These are phyloP conservation scores for Cordyceps cateniannulata DNA, from an alignment of 2,329 filamentous ascomycete species.

Conservation along the genomic window DNA sequence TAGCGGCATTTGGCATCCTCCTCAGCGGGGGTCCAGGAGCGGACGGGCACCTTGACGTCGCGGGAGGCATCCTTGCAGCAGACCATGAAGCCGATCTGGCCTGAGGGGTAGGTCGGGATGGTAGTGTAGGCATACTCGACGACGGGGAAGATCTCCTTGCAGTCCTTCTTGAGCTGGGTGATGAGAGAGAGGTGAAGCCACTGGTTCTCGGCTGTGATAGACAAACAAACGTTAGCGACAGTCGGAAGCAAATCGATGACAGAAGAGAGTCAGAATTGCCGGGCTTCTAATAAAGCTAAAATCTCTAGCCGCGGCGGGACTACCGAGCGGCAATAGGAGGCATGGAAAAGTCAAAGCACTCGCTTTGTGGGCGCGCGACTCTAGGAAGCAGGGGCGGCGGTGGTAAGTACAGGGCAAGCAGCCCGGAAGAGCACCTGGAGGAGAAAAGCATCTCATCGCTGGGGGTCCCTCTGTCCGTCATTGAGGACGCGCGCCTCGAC, in stretches of 20 bases:
- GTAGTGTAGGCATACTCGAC: slow-evolving; percentile 99
- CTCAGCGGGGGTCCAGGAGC: slow-evolving; percentile 76
- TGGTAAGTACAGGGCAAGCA: not conserved
- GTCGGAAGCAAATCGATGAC: slow-evolving; percentile 18
- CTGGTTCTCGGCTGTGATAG: slow-evolving; percentile 81
- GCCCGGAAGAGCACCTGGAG: not conserved
- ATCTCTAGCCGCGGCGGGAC: slow-evolving; percentile 26
- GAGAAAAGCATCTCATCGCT: not conserved
- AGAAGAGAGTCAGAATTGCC: not conserved
- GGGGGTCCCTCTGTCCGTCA: slow-evolving; percentile 22
- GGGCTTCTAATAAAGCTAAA: slow-evolving; percentile 18
- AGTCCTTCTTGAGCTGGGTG: slow-evolving; percentile 90
- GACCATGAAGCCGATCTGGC: slow-evolving; percentile 99
- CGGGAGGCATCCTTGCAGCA: slow-evolving; percentile 88
- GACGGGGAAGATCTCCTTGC: slow-evolving; percentile 93
- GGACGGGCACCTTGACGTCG: slow-evolving; percentile 79
- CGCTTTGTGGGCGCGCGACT: slow-evolving; percentile 20
- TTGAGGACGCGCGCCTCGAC: slow-evolving; percentile 27
- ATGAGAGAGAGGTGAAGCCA: slow-evolving; percentile 97
- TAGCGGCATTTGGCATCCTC: slow-evolving; percentile 91
- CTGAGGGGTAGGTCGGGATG: slow-evolving; percentile 97
- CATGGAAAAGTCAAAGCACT: slow-evolving; percentile 32
- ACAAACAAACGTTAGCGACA: not conserved
- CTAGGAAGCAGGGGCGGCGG: not conserved
- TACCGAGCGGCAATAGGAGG: slow-evolving; percentile 29